Conservation (phyloP, 2,329 filamentous ascomycete genomes). For the Neurospora sp. region DNA sequence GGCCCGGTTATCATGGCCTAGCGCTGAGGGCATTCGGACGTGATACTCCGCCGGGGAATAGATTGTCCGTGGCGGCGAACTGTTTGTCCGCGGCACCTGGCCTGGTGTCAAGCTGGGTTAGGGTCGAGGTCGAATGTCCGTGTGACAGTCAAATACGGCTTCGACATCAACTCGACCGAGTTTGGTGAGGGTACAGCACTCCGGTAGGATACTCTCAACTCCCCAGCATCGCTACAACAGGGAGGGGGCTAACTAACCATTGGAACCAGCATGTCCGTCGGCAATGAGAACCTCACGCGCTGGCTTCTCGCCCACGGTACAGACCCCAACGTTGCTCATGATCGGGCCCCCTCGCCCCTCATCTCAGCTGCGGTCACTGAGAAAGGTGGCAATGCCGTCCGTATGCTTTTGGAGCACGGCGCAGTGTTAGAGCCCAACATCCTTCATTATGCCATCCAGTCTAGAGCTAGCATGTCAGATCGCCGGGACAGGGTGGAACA, state of each 20-base stretch:
- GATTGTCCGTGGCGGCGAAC: too few species aligned
- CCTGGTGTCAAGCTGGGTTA: too few species aligned
- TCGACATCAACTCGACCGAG: background rate
- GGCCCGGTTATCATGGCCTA: too few species aligned
- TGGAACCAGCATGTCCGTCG: background rate
- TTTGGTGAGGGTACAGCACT: background rate
- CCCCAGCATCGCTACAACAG: background rate
- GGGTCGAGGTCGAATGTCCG: too few species aligned
- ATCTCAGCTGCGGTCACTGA: background rate
- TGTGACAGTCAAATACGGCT: background rate
- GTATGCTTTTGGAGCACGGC: background rate
- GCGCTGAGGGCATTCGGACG: too few species aligned
- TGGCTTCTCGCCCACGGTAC: background rate
- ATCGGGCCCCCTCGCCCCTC: background rate
- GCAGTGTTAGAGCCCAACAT: background rate
- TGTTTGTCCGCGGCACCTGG: too few species aligned
- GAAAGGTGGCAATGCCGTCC: rapidly evolving
- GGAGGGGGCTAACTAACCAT: background rate
- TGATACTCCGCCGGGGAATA: too few species aligned
- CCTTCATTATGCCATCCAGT: background rate
- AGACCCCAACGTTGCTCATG: background rate
- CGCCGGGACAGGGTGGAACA: background rate
- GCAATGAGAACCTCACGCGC: background rate
- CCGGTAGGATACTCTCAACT: background rate
- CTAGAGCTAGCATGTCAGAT: background rate